phyloP scores from a whole-genome alignment of 148 eudicot genomes.

The Selenicereus undatus region DNA sequence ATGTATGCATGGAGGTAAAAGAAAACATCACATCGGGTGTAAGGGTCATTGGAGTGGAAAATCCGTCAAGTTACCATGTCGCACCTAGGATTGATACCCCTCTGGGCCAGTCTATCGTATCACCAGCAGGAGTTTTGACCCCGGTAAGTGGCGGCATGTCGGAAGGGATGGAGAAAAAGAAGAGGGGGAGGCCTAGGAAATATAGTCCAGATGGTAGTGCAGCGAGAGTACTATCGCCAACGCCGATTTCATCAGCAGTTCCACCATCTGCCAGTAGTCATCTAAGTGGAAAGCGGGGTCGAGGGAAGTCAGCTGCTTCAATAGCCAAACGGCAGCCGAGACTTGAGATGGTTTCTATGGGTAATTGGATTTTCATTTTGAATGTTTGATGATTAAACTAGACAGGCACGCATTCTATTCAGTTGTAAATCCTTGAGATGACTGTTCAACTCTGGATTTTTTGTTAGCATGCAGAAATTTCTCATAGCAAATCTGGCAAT shows the following conservation, averaged over 20 bases:
- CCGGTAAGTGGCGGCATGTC: conserved; percentile 25
- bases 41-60: conserved; percentile 48
- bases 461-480: not conserved
- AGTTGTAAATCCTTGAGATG: conserved; percentile 2
- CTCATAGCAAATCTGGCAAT: too few relatives aligned
- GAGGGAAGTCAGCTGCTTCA: conserved; percentile 32
- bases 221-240: conserved; percentile 33
- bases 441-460: not conserved
- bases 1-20: conserved; percentile 43
- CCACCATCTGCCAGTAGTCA: conserved; percentile 31
- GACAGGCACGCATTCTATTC: not conserved
- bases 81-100: conserved; percentile 46
- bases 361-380: conserved; percentile 27
- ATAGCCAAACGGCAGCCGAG: conserved; percentile 38
- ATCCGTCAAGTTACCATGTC: conserved; percentile 56
- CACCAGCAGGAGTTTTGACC: conserved; percentile 28
- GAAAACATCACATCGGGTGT: conserved; percentile 40
- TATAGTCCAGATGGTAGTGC: conserved; percentile 49
- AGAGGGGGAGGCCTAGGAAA: conserved; percentile 72
- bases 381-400: not conserved
- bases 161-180: conserved; percentile 50
- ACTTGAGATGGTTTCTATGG: conserved; percentile 36
- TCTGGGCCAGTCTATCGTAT: conserved; percentile 15
- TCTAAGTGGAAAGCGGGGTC: conserved; percentile 36
- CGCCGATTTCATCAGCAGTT: conserved; percentile 38